Base-by-base conservation (phyloP, 2,329 filamentous ascomycete species). In the Alternaria sp. region DNA sequence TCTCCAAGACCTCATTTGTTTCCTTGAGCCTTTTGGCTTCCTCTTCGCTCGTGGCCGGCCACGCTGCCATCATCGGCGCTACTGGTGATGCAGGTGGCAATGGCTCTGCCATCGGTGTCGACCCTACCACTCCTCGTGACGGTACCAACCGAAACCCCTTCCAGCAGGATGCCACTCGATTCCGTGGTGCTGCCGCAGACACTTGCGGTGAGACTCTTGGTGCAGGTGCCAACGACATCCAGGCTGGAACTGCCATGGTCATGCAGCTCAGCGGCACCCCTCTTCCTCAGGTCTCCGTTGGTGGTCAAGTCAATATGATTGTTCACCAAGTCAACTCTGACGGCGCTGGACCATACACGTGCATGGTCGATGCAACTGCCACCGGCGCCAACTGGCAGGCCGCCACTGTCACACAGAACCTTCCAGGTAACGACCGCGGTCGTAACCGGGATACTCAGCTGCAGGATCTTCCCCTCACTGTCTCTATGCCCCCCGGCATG, bases 311-410 rank as follows among this genome's bases (percentile, higher is more conserved):
- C 7, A 59, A 78, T 66, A 88, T 90, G 81, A 89, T 86, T 1
- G 79, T 89, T 9, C 87, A 89, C 77, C 87, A 89, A 73, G 86
- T 90, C 73, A 90, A 89, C 76, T 81, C 80, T 36, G 88, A 90
- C 65, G 88, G 88, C 57, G 87, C 85, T 58, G 88, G 88, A 10
- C 86, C 87, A 2, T 89, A 88, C 76, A 83, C 79, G 6, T 88
- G 86, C 79, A 86, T 86, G 81, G 86, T 89, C 72, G 87, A 88
- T 69, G 75, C 80, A 54, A 86, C 86, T 56, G 87, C 80, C 55
- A 87, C 86, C 4, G 86, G 82, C 24, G 71, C 79, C 46, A 72
- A 78, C 63, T 88, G 85, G 82, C 72, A 77, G 23, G 75, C 82
- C 60, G 84, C 86, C 71, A 75, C 82, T 33, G 86, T 89, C 53